A percentile compares a stretch with the other conserved stretches of the same genome.
Conservation (phyloP, 192 early-diverging fungal genomes). For the Entomortierella parvispora region DNA sequence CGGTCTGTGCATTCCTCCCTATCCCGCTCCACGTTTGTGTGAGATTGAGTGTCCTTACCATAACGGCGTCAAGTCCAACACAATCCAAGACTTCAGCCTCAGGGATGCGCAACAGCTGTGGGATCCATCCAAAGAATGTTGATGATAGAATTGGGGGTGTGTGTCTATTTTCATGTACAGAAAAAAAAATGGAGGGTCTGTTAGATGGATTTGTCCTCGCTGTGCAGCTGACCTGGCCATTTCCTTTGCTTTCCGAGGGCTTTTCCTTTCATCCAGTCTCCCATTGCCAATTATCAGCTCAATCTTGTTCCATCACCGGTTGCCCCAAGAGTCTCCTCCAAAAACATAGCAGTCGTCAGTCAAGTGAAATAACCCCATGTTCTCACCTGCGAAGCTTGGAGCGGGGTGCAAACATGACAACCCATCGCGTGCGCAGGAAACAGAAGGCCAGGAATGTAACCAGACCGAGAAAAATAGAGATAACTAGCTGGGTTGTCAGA, state of each 20-base stretch:
- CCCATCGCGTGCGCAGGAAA: conserved; percentile 48
- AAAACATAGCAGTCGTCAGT: too few species aligned
- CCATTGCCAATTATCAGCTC: too few species aligned
- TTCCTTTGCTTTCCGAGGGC: too few species aligned
- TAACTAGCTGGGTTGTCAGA: conserved; percentile 38
- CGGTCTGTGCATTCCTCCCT: too few species aligned
- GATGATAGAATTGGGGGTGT: conserved; percentile 54
- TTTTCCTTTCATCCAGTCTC: too few species aligned
- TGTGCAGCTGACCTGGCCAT: too few species aligned
- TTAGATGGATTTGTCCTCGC: too few species aligned
- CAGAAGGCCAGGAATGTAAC: conserved; percentile 50
- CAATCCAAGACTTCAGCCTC: conserved; percentile 58
- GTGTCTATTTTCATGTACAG: conserved; percentile 56
- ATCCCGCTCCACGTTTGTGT: too few species aligned
- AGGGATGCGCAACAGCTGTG: conserved; percentile 55
- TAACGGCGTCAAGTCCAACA: conserved; percentile 67
- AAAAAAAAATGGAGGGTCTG: background rate
- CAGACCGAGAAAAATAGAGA: conserved; percentile 28
- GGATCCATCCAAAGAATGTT: conserved; percentile 66
- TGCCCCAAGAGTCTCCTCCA: too few species aligned
- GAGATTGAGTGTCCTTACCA: conserved; percentile 44
- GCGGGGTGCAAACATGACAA: conserved; percentile 53
- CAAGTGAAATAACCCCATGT: too few species aligned
- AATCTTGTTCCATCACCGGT: too few species aligned
- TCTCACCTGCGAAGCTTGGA: conserved; percentile 46